Base-by-base conservation (phyloP, 1,284 basidiomycete species). In the Takashimella tepidaria region DNA sequence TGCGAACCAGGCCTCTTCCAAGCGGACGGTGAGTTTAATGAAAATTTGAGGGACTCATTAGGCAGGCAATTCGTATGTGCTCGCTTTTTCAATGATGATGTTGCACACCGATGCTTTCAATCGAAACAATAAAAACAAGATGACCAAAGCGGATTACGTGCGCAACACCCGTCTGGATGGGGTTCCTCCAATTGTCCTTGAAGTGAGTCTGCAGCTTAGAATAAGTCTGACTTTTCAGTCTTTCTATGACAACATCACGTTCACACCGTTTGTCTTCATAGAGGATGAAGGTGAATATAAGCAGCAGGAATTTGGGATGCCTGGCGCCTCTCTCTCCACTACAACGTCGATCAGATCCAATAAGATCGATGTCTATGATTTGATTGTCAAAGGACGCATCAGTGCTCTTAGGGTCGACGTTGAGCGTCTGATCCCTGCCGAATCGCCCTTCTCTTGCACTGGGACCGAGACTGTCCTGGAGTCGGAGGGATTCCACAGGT, bases 21-120 rank as follows among this genome's bases (percentile, higher is more conserved):
- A 4, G 83, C 85, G 23, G 81, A 86, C 69, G 91, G 91, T 88
- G 64, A 55, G 79, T 60, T 45, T 3, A 22, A 4, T 12, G 12
- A 19, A 19, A 16, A 5, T 16, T 19, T 27, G 4, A n/a, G 41
- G n/a, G n/a, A 54, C 57, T 64, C 22, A 61, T 40, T 16, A 2
- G 8, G 24, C 58, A 91, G 93, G 98, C 68, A 90, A 96, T 67
- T 88, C 93, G 4, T 98, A 98, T 76, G 89, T 98, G 45, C 79
- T 99, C 42, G 90, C 95, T 12, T 99, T 98, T 76, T 97, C 95
- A 63, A 79, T 98, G 67, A 96, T 99, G 72, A 98, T 99, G 92
- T 80, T 99, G 45, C 93, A 98, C 70, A 98, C 96, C 11, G 95
- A 98, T 70, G 88, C 88, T 1, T 98, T 98, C 80, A 98, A 98